Evolutionary conservation across 768 basidiomycete species (phyloP).

Genomic region (Macrocybe gigantea): DNA sequence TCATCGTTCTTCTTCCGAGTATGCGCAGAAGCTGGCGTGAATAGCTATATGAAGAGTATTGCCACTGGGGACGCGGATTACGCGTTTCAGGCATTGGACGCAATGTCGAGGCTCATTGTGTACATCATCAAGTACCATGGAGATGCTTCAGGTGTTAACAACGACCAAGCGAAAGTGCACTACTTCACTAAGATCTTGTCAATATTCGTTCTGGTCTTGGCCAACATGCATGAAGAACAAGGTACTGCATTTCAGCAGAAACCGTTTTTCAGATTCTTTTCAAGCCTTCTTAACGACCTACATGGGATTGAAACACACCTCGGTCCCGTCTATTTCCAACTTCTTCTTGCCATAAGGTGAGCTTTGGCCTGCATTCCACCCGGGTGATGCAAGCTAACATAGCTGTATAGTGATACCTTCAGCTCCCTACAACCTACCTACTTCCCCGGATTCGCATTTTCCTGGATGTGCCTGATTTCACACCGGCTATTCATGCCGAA

Average conservation of each 20-base stretch:
- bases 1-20: conserved; percentile 99
- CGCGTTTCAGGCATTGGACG: conserved; percentile 91
- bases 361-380: conserved; percentile 8
- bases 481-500: conserved; percentile 98
- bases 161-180: conserved; percentile 92
- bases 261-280: conserved; percentile 98
- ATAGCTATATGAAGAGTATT: conserved; percentile 74
- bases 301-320: conserved; percentile 81
- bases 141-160: conserved; percentile 87
- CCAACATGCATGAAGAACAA: conserved; percentile 93
- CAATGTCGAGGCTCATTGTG: conserved; percentile 89
- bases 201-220: conserved; percentile 93
- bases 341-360: conserved; percentile 85
- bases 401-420: conserved; percentile 71
- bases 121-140: conserved; percentile 99
- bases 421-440: conserved; percentile 94
- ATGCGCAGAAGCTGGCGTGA: conserved; percentile 91
- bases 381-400: conserved; percentile 6
- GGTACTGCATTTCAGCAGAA: conserved; percentile 90
- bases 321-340: conserved; percentile 84
- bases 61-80: conserved; percentile 67
- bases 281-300: conserved; percentile 89
- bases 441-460: conserved; percentile 98
- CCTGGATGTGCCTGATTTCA: conserved; percentile 95
- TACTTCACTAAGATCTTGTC: conserved; percentile 96